Evolutionary conservation across 192 early-diverging fungal species (phyloP).

Genomic region (Podila clonocystis): DNA sequence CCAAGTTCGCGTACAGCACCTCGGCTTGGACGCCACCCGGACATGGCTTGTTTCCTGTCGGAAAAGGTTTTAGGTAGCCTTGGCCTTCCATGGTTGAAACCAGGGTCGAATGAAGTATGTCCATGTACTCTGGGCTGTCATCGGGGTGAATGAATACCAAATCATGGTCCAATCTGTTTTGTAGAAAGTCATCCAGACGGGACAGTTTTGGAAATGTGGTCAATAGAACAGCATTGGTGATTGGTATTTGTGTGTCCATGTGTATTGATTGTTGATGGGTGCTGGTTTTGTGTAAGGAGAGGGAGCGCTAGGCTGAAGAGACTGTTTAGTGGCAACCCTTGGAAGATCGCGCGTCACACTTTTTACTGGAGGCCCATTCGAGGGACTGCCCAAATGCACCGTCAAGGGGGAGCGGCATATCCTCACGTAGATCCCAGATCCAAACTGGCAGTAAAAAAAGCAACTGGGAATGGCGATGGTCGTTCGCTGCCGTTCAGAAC

Average conservation of each 20-base stretch:
- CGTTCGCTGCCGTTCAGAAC: no score
- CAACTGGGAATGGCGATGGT: no score
- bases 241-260: neutral
- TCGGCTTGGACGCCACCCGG: constrained; percentile 3
- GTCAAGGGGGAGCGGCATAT: no score
- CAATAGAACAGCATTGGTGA: constrained; percentile 36
- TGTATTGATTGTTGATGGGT: no score
- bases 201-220: constrained; percentile 20
- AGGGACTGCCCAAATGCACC: no score
- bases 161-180: neutral
- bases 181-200: constrained; percentile 22
- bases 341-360: no score
- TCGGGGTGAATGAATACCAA: neutral
- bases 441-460: no score
- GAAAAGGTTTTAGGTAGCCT: constrained; percentile 3
- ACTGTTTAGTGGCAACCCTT: no score
- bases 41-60: neutral
- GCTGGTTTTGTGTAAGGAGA: no score
- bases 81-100: constrained; percentile 8
- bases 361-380: no score
- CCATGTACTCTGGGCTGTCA: constrained; percentile 18
- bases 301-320: no score
- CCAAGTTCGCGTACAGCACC: neutral
- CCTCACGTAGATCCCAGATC: no score
- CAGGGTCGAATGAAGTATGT: constrained; percentile 20